Evolutionary conservation across 768 basidiomycete species (phyloP).

Genomic region (Suillus luteus): DNA sequence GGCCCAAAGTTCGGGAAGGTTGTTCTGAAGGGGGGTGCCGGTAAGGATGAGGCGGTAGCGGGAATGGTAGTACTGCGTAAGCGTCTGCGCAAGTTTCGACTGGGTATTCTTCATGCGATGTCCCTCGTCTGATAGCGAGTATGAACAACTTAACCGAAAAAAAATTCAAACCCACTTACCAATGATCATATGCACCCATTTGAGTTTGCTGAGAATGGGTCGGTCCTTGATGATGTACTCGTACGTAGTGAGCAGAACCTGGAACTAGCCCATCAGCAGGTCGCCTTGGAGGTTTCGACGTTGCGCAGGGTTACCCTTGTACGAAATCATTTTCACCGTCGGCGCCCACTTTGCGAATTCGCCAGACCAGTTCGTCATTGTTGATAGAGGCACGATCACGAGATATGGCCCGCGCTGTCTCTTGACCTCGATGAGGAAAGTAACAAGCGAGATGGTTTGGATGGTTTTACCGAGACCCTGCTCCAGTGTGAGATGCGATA

Average conservation of each 20-base stretch:
- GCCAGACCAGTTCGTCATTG: slow-evolving; percentile 96
- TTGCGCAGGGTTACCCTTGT: slow-evolving; percentile 89
- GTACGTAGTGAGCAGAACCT: slow-evolving; percentile 92
- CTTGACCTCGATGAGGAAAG: slow-evolving; percentile 92
- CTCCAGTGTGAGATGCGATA: slow-evolving; percentile 16
- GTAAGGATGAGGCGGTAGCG: slow-evolving; percentile 93
- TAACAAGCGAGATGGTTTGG: slow-evolving; percentile 92
- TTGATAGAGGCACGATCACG: slow-evolving; percentile 93
- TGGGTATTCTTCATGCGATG: slow-evolving; percentile 97
- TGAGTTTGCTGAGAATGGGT: slow-evolving; percentile 84
- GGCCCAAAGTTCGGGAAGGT: slow-evolving; percentile 94
- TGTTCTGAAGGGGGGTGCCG: slow-evolving; percentile 96
- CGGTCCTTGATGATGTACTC: slow-evolving; percentile 98
- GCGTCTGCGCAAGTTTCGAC: slow-evolving; percentile 86
- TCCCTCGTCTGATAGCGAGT: slow-evolving; percentile 70
- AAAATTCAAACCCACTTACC: slow-evolving; percentile 44
- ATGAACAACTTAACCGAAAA: neutral
- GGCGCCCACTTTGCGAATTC: slow-evolving; percentile 99
- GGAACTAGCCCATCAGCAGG: slow-evolving; percentile 80
- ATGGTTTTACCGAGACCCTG: slow-evolving; percentile 96
- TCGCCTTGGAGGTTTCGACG: slow-evolving; percentile 79
- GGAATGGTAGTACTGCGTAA: slow-evolving; percentile 91
- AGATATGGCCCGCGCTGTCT: slow-evolving; percentile 92
- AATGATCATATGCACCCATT: slow-evolving; percentile 98
- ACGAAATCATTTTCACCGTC: slow-evolving; percentile 71